Evolutionary conservation across 768 basidiomycete genomes (phyloP).

Genomic region (Mycena haematopus): DNA sequence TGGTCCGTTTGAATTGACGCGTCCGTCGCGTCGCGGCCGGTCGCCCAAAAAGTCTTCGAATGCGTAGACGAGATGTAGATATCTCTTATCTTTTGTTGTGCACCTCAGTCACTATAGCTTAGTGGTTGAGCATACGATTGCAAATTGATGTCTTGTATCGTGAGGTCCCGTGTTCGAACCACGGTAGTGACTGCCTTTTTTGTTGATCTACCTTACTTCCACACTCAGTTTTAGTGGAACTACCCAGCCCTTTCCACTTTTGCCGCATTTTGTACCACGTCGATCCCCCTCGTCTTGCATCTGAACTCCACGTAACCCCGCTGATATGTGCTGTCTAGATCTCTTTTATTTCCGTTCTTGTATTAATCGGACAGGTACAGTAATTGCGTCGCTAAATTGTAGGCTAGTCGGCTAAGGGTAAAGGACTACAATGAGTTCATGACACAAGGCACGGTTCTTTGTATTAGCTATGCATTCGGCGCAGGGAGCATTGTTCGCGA

Average conservation of each 20-base stretch:
- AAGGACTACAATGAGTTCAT: background rate
- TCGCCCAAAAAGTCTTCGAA: no score
- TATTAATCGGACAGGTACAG: slow-evolving; percentile 1
- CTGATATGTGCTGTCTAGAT: background rate
- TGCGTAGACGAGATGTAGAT: no score
- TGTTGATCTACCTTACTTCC: no score
- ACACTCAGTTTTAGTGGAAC: no score
- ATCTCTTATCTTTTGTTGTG: no score
- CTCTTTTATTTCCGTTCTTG: background rate
- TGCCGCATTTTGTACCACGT: no score
- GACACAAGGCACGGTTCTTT: slow-evolving; percentile 9
- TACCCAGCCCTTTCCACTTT: no score
- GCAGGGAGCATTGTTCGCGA: slow-evolving; percentile 6
- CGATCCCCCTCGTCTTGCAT: background rate
- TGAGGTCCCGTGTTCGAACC: slow-evolving; percentile 27
- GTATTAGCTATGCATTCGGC: slow-evolving; percentile 4
- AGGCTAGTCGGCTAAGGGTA: slow-evolving; percentile 4
- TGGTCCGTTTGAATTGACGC: no score
- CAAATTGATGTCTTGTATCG: slow-evolving; percentile 5
- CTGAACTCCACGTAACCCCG: background rate
- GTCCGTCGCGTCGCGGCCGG: no score
- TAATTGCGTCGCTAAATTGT: slow-evolving; percentile 6
- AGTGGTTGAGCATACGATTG: slow-evolving; percentile 28
- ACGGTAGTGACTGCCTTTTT: slow-evolving; percentile 15
- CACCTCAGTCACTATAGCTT: slow-evolving; percentile 21